Conservation (phyloP, 2,329 filamentous ascomycete genomes). For the Pseudogymnoascus verrucosus region DNA sequence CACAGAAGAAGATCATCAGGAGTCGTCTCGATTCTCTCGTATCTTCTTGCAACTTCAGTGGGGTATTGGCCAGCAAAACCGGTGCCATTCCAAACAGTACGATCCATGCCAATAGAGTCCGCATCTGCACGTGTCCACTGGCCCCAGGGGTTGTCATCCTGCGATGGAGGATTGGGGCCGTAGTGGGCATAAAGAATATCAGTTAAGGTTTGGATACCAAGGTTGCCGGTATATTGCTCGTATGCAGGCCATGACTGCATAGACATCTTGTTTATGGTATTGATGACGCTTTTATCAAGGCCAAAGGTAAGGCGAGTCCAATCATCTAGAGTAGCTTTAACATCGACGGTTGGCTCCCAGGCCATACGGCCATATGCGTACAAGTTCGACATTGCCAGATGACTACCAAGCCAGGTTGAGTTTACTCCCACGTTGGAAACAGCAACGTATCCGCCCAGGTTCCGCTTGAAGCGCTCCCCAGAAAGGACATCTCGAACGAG, state of each 20-base stretch:
- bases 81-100: conserved; percentile 60
- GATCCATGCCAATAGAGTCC: conserved; percentile 59
- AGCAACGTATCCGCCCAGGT: conserved; percentile 53
- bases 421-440: conserved; percentile 62
- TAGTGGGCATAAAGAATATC: conserved; percentile 61
- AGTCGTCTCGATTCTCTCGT: conserved; percentile 53
- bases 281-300: conserved; percentile 43
- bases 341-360: conserved; percentile 49
- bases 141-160: conserved; percentile 61
- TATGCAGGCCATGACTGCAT: conserved; percentile 65
- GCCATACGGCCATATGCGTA: conserved; percentile 62
- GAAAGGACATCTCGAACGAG: conserved; percentile 52
- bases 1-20: conserved; percentile 62
- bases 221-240: conserved; percentile 62
- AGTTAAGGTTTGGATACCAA: conserved; percentile 61
- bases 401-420: conserved; percentile 59
- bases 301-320: conserved; percentile 64
- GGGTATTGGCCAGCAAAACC: conserved; percentile 60
- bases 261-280: conserved; percentile 53
- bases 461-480: conserved; percentile 49
- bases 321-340: conserved; percentile 46
- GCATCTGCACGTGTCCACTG: conserved; percentile 63
- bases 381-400: conserved; percentile 63
- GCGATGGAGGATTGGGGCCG: conserved; percentile 58
- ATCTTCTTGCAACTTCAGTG: conserved; percentile 46